phyloP scores from a whole-genome alignment of 164 flowering plant genomes.

The Stephania yunnanensis region DNA sequence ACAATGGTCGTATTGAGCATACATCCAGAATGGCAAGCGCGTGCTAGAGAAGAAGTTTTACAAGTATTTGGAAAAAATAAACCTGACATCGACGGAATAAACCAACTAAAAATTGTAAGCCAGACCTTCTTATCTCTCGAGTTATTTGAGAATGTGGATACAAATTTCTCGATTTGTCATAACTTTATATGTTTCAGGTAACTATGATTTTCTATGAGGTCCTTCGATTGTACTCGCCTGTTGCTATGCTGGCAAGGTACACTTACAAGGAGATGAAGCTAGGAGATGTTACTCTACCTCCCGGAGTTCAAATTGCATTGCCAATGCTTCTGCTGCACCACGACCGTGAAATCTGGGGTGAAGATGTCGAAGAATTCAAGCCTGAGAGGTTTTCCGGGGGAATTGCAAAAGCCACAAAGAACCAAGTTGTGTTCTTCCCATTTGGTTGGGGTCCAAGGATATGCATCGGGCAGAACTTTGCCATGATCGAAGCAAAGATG shows the following conservation, averaged over 20 bases:
- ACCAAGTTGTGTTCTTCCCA: constrained; percentile 14
- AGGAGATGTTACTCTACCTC: constrained; percentile 8
- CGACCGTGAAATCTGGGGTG: constrained; percentile 15
- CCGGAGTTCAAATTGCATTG: constrained; percentile 7
- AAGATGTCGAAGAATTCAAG: constrained; percentile 16
- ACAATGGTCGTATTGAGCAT: constrained; percentile 15
- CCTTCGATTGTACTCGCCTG: constrained; percentile 15
- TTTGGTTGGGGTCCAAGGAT: constrained; percentile 20
- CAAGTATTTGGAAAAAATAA: constrained; percentile 11
- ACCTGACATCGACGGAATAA: constrained; percentile 18
- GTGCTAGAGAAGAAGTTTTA: constrained; percentile 16
- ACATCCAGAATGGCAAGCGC: constrained; percentile 14
- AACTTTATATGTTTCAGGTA: background rate
- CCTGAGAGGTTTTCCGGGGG: constrained; percentile 17
- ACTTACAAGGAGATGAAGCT: constrained; percentile 9
- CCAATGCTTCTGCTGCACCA: constrained; percentile 9
- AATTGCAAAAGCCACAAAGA: constrained; percentile 16
- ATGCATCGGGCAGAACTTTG: constrained; percentile 19
- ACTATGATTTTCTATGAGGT: constrained; percentile 17
- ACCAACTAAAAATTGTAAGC: constrained; percentile 22
- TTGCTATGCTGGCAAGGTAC: background rate
- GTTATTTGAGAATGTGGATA: background rate
- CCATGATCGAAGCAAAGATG: constrained; percentile 15
- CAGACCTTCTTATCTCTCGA: background rate
- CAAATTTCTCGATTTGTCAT: background rate